phyloP scores from a whole-genome alignment of 495 filamentous ascomycete species.

The Neurospora sp. region DNA sequence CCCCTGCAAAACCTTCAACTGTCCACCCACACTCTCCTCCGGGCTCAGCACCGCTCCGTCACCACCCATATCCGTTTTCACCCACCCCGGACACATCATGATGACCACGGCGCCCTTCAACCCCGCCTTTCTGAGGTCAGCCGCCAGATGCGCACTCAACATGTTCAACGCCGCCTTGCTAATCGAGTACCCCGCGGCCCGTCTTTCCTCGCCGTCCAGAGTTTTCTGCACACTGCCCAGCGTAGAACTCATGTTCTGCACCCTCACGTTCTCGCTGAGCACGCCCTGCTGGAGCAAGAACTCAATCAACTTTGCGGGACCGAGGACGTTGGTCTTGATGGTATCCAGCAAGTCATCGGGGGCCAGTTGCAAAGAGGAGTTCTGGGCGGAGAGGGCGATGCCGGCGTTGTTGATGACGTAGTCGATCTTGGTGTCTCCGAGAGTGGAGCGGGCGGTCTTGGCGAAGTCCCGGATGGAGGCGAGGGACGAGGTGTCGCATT shows the following conservation, averaged over 20 bases:
- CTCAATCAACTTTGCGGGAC: slow-evolving; percentile 29
- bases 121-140: slow-evolving; percentile 16
- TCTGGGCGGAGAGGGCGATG: slow-evolving; percentile 23
- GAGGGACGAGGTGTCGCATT: slow-evolving; percentile 29
- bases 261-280: slow-evolving; percentile 14
- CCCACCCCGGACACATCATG: slow-evolving; percentile 52
- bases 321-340: slow-evolving; percentile 30
- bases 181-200: slow-evolving; percentile 27
- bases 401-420: slow-evolving; percentile 36
- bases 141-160: slow-evolving; percentile 32
- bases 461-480: slow-evolving; percentile 25
- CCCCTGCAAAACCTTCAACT: slow-evolving; percentile 18
- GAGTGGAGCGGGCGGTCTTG: slow-evolving; percentile 9
- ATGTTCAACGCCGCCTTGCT: slow-evolving; percentile 35
- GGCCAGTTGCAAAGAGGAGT: slow-evolving; percentile 26
- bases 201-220: slow-evolving; percentile 3
- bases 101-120: slow-evolving; percentile 36
- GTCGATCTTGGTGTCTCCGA: slow-evolving; percentile 28
- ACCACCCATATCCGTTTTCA: slow-evolving; percentile 53
- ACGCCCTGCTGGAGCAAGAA: slow-evolving; percentile 15
- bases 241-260: slow-evolving; percentile 32
- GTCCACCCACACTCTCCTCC: slow-evolving; percentile 32
- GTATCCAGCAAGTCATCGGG: slow-evolving; percentile 20
- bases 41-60: slow-evolving; percentile 34
- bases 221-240: slow-evolving; percentile 19